Conservation (phyloP, 495 filamentous ascomycete genomes). For the Recurvomyces mirabilis region DNA sequence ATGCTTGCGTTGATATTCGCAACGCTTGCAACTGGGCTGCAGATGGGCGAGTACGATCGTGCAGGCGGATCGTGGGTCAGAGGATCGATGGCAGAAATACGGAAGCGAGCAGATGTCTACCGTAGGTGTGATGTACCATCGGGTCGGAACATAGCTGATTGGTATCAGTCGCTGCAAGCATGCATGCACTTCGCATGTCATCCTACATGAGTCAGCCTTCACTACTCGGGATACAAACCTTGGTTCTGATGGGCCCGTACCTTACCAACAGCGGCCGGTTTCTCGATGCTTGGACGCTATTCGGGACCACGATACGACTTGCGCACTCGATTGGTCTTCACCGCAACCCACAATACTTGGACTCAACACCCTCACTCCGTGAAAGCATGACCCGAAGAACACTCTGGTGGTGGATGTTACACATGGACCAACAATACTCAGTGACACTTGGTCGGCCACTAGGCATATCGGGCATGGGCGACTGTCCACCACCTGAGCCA, state of each 20-base stretch:
- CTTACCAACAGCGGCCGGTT: constrained; percentile 33
- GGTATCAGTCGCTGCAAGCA: constrained; percentile 29
- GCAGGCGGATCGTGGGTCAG: constrained; percentile 33
- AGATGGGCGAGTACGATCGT: constrained; percentile 35
- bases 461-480: constrained; percentile 37
- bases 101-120: constrained; percentile 32
- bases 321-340: constrained; percentile 34
- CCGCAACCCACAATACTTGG: constrained; percentile 35
- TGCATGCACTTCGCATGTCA: constrained; percentile 32
- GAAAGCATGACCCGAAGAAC: constrained; percentile 32
- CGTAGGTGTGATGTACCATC: constrained; percentile 23
- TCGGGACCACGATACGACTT: constrained; percentile 30
- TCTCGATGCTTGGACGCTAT: constrained; percentile 33
- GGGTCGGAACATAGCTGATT: neutral
- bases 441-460: constrained; percentile 38
- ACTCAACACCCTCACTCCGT: constrained; percentile 32
- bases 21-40: constrained; percentile 35
- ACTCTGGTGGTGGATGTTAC: constrained; percentile 42
- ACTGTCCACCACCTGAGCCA: constrained; percentile 35
- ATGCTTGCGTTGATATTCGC: constrained; percentile 41
- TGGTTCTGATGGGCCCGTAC: constrained; percentile 32
- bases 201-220: constrained; percentile 31
- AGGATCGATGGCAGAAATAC: constrained; percentile 31
- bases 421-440: constrained; percentile 42
- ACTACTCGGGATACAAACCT: constrained; percentile 28